phyloP scores from a whole-genome alignment of 2,329 filamentous ascomycete species.

The Fusarium duplospermum region DNA sequence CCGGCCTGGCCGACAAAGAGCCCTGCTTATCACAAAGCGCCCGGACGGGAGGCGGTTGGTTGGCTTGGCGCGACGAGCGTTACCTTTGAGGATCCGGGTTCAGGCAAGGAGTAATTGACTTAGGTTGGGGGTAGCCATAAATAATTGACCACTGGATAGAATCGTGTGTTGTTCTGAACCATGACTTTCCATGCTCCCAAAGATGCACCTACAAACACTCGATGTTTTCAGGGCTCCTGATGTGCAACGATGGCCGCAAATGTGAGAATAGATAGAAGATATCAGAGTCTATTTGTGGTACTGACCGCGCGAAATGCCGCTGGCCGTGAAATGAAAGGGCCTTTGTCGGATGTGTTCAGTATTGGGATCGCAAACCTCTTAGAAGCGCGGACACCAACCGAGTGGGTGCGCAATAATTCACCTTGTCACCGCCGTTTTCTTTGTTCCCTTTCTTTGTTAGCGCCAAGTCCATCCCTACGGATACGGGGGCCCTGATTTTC shows the following conservation, averaged over 20 bases:
- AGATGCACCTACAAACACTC: background rate
- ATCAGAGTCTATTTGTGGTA: background rate
- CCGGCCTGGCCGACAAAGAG: background rate
- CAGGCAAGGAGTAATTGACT: background rate
- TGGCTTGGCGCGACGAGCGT: background rate
- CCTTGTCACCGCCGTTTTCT: background rate
- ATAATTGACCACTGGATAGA: background rate
- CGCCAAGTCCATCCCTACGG: background rate
- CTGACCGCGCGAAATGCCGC: background rate
- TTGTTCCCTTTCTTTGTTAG: background rate
- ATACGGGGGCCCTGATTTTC: conserved; percentile 11
- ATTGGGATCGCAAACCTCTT: background rate
- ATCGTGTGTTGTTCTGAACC: background rate
- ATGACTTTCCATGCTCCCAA: background rate
- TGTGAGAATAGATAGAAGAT: background rate
- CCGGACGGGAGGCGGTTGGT: background rate
- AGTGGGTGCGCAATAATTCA: background rate
- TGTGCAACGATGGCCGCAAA: background rate
- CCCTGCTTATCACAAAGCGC: background rate
- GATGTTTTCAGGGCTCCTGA: background rate
- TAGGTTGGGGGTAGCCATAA: background rate
- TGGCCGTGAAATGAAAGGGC: background rate
- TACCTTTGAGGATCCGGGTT: background rate
- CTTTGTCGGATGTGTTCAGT: background rate
- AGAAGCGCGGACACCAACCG: background rate